Evolutionary conservation across 2,329 filamentous ascomycete genomes (phyloP).

Genomic region (Ophiostoma himal-ulmi): DNA sequence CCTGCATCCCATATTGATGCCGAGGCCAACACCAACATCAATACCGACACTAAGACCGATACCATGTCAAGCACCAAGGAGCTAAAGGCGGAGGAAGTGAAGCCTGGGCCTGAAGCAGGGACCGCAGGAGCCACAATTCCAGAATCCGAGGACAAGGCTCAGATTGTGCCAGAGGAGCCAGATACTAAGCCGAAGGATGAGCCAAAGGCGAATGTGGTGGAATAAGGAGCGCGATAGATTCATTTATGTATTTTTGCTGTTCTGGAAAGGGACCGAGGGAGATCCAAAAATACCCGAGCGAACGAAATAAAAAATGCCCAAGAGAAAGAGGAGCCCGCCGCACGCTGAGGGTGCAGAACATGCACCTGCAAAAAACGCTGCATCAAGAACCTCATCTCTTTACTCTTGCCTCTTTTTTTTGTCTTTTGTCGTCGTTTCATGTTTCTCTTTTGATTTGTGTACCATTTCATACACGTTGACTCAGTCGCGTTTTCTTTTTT

Average conservation of each 20-base stretch:
- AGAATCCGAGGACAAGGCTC: background rate
- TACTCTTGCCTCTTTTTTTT: conserved; percentile 10
- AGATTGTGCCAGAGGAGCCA: background rate
- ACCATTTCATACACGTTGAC: background rate
- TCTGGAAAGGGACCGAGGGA: conserved; percentile 14
- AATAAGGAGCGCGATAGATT: conserved; percentile 4
- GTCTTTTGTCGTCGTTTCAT: background rate
- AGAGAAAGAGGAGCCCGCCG: background rate
- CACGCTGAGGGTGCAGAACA: background rate
- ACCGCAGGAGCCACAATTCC: background rate
- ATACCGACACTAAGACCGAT: background rate
- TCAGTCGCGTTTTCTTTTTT: background rate
- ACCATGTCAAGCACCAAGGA: background rate
- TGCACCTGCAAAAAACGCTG: background rate
- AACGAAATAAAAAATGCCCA: conserved; percentile 10
- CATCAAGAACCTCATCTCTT: background rate
- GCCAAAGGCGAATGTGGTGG: background rate
- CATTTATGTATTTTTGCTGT: conserved; percentile 15
- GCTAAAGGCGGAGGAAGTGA: background rate
- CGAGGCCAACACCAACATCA: background rate
- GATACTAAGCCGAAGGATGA: background rate
- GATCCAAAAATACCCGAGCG: conserved; percentile 18
- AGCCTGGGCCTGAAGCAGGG: background rate
- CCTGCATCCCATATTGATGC: background rate
- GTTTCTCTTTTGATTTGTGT: conserved; percentile 10